Evolutionary conservation across 2,329 filamentous ascomycete genomes (phyloP), one percentile per base, ranked within the genome.

Genomic region (Diplodia scrobiculata): DNA sequence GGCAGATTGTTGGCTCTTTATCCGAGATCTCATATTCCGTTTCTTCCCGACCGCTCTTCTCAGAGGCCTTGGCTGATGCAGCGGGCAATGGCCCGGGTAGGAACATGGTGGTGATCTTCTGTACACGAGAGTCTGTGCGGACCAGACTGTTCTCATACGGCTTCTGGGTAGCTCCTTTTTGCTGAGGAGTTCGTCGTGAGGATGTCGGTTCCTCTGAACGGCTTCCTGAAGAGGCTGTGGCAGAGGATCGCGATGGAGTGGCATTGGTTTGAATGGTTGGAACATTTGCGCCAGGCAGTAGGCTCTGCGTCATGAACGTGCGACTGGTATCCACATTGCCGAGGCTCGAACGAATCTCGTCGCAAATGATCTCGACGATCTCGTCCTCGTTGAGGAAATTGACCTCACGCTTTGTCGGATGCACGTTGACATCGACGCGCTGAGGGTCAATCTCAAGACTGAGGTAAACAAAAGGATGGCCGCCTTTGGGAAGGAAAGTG

Each of bases 331-430:
- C 95, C 6, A 98, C 93, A 59, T 89, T 89, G 11, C 92, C 90
- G 3, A 99, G 84, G 70, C 89, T 89, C 9, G 86, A 83, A 63
- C 91, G 86, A 25, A 99, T 90, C 63, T 91, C 86, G 68, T 89
- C 86, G 79, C 93, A 97, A 4, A 99, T 88, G 14, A 86, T 85
- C 69, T 95, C 91, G 54, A 95, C 90, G 53, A 99, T 96, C 71
- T 99, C 95, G 69, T 99, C 95, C 75, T 99, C 95, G 68, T 98
- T 97, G 25, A 99, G 83, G 72, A 99, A 98, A 73, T 98, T 95
- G 21, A 99, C 95, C 75, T 99, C 94, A 60, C 92, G 85, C 77
- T 99, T 99, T 0, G 95, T 99, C 0, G 95, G 95, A 76, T 99
- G 95, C 0, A 99, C 90, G 71, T 99, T 99, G 74, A 99, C 96